Evolutionary conservation across 2,329 filamentous ascomycete species (phyloP).

Genomic region (Scytalidium sp.): DNA sequence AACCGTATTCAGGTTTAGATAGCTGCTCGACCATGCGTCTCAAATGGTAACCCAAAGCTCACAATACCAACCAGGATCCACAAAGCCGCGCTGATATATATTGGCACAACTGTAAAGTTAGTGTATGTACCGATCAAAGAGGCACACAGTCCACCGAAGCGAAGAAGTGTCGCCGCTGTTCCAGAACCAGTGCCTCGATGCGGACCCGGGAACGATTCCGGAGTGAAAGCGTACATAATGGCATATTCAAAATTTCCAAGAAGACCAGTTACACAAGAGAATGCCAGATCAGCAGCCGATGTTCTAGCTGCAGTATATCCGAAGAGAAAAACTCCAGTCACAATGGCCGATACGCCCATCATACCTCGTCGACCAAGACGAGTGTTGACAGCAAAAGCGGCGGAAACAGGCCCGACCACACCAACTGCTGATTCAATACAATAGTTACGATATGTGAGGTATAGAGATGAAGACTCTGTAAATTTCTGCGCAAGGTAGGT

Average conservation of each 20-base stretch:
- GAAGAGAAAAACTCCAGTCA: conserved; percentile 17
- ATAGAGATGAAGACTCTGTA: conserved; percentile 2
- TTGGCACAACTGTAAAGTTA: conserved; percentile 39
- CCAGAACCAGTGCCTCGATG: conserved; percentile 53
- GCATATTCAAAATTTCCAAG: conserved; percentile 21
- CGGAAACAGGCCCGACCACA: conserved; percentile 5
- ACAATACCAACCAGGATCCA: conserved; percentile 40
- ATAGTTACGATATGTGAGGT: conserved; percentile 8
- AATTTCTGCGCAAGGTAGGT: conserved; percentile 9
- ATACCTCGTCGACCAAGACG: conserved; percentile 8
- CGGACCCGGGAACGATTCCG: conserved; percentile 55
- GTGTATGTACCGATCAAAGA: conserved; percentile 40
- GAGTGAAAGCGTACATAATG: conserved; percentile 45
- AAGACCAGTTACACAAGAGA: conserved; percentile 20
- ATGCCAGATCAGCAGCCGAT: conserved; percentile 17
- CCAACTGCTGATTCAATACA: conserved; percentile 5
- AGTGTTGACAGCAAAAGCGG: conserved; percentile 8
- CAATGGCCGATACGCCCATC: conserved; percentile 10
- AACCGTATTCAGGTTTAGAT: conserved; percentile 15
- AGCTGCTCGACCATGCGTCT: conserved; percentile 36
- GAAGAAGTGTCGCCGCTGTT: conserved; percentile 35
- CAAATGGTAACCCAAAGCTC: conserved; percentile 40
- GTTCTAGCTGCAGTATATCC: conserved; percentile 19
- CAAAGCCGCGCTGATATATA: conserved; percentile 41
- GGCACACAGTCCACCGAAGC: conserved; percentile 36